Base-by-base conservation (phyloP, 352 stramenopile genomes). In the Phytopythium mirpurense region DNA sequence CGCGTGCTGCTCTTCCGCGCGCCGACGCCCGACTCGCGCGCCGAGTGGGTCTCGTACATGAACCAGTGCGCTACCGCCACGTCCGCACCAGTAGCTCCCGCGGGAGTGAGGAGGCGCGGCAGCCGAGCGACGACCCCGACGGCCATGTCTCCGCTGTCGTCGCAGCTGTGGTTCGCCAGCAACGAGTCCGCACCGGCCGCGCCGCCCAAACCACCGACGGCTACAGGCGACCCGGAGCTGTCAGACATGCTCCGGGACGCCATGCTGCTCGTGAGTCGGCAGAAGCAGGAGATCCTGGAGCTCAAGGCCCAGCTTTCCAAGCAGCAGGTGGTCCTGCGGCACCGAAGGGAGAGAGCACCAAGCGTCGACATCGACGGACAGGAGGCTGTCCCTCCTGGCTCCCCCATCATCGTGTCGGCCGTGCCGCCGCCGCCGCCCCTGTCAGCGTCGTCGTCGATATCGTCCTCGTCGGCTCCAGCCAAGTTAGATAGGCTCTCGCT, bases 261-360 rank as follows among this genome's bases (percentile, higher is more conserved):
- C 1, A 72, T 93, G 69, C 51, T 55, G 31, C 58, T 90, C 47
- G 68, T 91, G 46, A 70, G 74, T 38, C 76, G 76, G 40, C 83
- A 93, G 51, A 84, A 83, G 37, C 53, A 72, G 7, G 81, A 93
- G 52, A 91, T 93, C 50, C n/a, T 71, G 3, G 67, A 83, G 38
- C 66, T 88, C 16, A 76, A 70, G 45, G 51, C 57, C 18, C 57
- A 70, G 38, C 19, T 86, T 6, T 27, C 63, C 15, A 51, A 35
- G 15, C 50, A 56, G 19, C 51, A 72, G 53, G 32, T 44, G 14
- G 19, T 29, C 10, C 23, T 9, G 26, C 48, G 35, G 8, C 43
- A 53, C 12, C 15, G 26, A 16, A n/a, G n/a, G n/a, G 21, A 53
- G 21, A n/a, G 18, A 11, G 18, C 23, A 4, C 3, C 24, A 12